Evolutionary conservation across 257 asterid genomes (phyloP).

Genomic region (Solanum chaucha): DNA sequence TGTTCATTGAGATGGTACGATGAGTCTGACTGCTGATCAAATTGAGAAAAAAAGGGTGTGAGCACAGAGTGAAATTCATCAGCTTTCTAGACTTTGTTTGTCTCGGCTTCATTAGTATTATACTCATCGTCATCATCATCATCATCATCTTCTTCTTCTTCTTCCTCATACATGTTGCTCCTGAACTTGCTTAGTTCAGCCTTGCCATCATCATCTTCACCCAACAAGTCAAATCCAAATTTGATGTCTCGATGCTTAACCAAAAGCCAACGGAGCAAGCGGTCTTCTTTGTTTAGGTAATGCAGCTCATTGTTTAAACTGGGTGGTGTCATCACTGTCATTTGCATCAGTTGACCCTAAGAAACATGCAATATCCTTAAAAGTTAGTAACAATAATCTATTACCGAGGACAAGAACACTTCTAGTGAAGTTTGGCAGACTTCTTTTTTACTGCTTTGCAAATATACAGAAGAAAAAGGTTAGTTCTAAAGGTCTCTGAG

Average conservation of each 20-base stretch:
- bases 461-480: neutral
- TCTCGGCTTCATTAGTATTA: too few relatives aligned
- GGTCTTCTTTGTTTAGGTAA: constrained; percentile 79
- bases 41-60: neutral
- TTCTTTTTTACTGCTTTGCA: neutral
- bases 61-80: neutral
- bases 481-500: neutral
- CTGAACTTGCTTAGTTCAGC: constrained; percentile 19
- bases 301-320: constrained; percentile 52
- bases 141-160: constrained; percentile 10
- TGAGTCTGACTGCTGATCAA: neutral
- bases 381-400: neutral
- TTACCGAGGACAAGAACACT: neutral
- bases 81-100: neutral
- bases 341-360: constrained; percentile 57
- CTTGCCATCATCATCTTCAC: constrained; percentile 8
- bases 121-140: constrained; percentile 18
- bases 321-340: constrained; percentile 91
- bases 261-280: constrained; percentile 74
- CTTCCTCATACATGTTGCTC: constrained; percentile 4
- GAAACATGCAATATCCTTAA: neutral
- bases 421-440: neutral
- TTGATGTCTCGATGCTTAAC: constrained; percentile 51
- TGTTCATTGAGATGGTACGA: neutral
- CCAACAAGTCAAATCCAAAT: constrained; percentile 13